phyloP scores from a whole-genome alignment of 345 rosid species.

The Euphorbia pulcherrima region DNA sequence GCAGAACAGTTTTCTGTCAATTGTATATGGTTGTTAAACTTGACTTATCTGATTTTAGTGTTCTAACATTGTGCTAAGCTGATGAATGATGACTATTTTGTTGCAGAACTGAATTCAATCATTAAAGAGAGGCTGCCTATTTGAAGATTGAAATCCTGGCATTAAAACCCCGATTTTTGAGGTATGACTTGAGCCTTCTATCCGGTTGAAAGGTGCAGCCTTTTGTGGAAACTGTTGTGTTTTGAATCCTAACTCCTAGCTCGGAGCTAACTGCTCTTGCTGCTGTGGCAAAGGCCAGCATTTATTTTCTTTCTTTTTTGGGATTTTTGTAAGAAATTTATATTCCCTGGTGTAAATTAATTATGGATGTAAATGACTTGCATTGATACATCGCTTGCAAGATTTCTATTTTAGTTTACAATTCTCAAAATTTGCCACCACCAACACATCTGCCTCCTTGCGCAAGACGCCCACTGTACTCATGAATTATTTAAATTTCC shows the following conservation, averaged over 20 bases:
- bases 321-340: conserved; percentile 4
- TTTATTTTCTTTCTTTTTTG: not conserved
- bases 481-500: no score
- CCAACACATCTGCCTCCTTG: no score
- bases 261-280: conserved; percentile 10
- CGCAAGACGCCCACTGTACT: no score
- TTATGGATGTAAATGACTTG: conserved; percentile 17
- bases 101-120: conserved; percentile 23
- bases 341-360: conserved; percentile 15
- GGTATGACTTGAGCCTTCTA: not conserved
- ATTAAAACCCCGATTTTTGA: conserved; percentile 6
- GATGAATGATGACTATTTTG: not conserved
- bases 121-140: conserved; percentile 13
- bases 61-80: not conserved
- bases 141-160: conserved; percentile 17
- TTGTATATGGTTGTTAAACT: not conserved
- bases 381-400: not conserved
- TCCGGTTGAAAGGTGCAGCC: not conserved
- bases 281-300: conserved; percentile 10
- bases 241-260: conserved; percentile 9
- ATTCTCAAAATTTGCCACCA: no score
- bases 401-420: not conserved
- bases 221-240: conserved; percentile 3
- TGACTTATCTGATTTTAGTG: not conserved
- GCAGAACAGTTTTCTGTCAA: not conserved